phyloP scores from a whole-genome alignment of 2,329 filamentous ascomycete species.

The Alternaria sp. region DNA sequence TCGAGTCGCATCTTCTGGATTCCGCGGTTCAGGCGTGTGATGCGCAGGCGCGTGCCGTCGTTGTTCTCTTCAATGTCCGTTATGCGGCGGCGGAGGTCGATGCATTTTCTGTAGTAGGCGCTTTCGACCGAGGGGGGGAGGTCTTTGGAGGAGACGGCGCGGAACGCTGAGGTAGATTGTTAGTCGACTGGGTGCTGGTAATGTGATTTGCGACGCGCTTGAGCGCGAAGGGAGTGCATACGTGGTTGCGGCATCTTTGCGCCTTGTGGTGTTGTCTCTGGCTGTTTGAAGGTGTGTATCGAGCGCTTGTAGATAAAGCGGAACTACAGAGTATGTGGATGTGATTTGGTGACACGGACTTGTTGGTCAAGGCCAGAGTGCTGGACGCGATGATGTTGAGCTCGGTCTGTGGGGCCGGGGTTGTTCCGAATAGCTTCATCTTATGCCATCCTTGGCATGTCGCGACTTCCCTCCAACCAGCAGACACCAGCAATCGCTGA shows the following conservation, averaged over 20 bases:
- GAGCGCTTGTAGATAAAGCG: conserved; percentile 2
- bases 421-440: conserved; percentile 26
- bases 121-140: conserved; percentile 91
- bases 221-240: conserved; percentile 16
- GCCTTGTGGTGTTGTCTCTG: neutral
- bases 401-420: conserved; percentile 25
- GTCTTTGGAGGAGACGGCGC: conserved; percentile 49
- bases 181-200: conserved; percentile 4
- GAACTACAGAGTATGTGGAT: neutral
- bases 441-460: conserved; percentile 4
- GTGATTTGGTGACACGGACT: conserved; percentile 6
- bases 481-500: neutral
- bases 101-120: conserved; percentile 95
- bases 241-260: conserved; percentile 36
- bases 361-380: conserved; percentile 16
- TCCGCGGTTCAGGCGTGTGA: conserved; percentile 80
- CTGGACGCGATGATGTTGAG: conserved; percentile 23
- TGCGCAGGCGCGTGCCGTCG: conserved; percentile 79
- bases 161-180: conserved; percentile 31
- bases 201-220: conserved; percentile 14
- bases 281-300: neutral
- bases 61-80: conserved; percentile 93
- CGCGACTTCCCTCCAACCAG: neutral
- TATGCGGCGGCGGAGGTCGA: conserved; percentile 89
- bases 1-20: conserved; percentile 92